phyloP scores from a whole-genome alignment of 1,139 yeast species.

The Suzukiozyma palmioleophila region DNA sequence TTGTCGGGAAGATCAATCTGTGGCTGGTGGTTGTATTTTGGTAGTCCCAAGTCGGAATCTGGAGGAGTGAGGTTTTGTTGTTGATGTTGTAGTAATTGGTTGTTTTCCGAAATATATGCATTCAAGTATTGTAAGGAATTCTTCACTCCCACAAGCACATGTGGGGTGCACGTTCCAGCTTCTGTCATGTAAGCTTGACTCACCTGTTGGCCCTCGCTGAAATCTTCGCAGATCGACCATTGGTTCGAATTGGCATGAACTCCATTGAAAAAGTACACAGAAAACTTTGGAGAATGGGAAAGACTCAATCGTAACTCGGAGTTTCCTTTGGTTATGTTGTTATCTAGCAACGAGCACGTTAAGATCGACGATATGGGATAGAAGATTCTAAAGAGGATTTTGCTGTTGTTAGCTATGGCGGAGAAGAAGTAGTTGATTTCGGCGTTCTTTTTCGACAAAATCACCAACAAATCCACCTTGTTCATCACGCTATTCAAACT shows the following conservation, averaged over 20 bases:
- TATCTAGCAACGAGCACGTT: conserved; percentile 46
- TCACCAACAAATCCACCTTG: conserved; percentile 62
- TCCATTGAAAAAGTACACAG: conserved; percentile 62
- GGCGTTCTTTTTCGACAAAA: conserved; percentile 61
- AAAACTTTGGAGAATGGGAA: conserved; percentile 65
- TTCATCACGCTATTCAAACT: conserved; percentile 59
- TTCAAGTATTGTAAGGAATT: conserved; percentile 50
- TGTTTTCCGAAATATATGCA: conserved; percentile 47
- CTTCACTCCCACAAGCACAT: conserved; percentile 51
- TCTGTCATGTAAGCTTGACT: conserved; percentile 59
- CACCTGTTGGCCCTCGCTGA: conserved; percentile 78
- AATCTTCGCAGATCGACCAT: conserved; percentile 82
- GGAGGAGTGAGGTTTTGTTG: conserved; percentile 13
- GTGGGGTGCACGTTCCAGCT: conserved; percentile 48
- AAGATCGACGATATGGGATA: conserved; percentile 51
- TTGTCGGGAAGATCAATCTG: conserved; percentile 14
- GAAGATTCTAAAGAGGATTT: conserved; percentile 65
- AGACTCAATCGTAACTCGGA: conserved; percentile 51
- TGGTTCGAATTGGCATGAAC: conserved; percentile 52
- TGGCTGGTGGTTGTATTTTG: conserved; percentile 10
- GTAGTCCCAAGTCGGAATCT: conserved; percentile 4
- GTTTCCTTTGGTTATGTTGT: conserved; percentile 37
- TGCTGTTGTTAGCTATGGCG: conserved; percentile 62
- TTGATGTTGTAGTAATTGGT: conserved; percentile 11
- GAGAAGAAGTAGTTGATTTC: conserved; percentile 73